Evolutionary conservation across 2,329 filamentous ascomycete species (phyloP).

Genomic region (Lasiodiplodia gonubiensis): DNA sequence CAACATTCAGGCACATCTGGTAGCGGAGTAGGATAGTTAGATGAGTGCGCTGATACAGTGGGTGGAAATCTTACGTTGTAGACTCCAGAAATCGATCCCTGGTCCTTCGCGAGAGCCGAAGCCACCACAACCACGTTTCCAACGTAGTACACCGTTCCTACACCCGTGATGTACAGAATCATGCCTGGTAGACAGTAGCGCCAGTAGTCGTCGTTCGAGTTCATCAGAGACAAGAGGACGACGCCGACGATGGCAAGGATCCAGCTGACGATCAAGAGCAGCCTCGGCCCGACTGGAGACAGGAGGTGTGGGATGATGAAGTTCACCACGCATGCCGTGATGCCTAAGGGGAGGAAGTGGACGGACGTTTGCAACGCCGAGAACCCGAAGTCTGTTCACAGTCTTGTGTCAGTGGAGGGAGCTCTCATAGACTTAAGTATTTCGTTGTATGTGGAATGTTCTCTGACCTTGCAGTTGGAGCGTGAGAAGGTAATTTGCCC

Average conservation of each 20-base stretch:
- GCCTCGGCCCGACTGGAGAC: too few relatives aligned
- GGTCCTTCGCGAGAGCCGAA: background rate
- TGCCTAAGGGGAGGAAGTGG: too few relatives aligned
- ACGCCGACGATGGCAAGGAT: background rate
- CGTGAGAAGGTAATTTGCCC: too few relatives aligned
- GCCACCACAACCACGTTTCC: background rate
- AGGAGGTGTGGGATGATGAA: too few relatives aligned
- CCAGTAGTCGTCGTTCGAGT: background rate
- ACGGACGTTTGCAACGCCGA: too few relatives aligned
- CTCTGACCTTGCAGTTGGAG: too few relatives aligned
- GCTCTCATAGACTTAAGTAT: too few relatives aligned
- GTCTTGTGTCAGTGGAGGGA: too few relatives aligned
- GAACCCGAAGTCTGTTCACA: too few relatives aligned
- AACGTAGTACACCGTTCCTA: background rate
- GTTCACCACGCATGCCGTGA: too few relatives aligned
- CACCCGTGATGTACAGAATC: background rate
- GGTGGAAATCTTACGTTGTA: background rate
- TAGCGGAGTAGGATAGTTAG: background rate
- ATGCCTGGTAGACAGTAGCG: background rate
- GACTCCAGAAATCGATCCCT: background rate
- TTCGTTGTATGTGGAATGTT: too few relatives aligned
- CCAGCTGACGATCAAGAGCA: background rate
- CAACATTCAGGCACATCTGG: background rate
- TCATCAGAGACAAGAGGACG: background rate
- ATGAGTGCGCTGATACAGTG: background rate